Evolutionary conservation across 129 eudicot species (phyloP).

Genomic region (Ambrosia artemisiifolia): DNA sequence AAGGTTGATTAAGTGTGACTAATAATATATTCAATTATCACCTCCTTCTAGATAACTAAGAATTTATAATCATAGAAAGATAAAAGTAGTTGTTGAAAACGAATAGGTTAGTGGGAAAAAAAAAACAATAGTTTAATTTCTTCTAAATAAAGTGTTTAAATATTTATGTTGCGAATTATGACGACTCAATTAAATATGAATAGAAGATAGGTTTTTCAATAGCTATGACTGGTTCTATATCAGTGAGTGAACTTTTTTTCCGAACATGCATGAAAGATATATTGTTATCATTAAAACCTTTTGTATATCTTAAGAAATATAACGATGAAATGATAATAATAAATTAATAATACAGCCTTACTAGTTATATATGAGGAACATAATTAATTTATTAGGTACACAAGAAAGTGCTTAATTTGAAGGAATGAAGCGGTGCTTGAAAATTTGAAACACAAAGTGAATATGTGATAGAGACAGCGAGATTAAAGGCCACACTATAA

Average conservation of each 20-base stretch:
- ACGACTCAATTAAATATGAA: too few species aligned
- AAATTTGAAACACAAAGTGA: conserved; percentile 3
- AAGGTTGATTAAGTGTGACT: conserved; percentile 11
- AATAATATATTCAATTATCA: neutral
- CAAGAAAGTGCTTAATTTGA: neutral
- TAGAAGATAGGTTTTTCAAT: too few species aligned
- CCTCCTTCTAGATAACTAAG: conserved; percentile 18
- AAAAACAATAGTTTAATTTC: neutral
- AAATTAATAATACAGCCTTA: too few species aligned
- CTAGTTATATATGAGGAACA: too few species aligned
- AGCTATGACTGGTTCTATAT: too few species aligned
- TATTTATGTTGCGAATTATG: too few species aligned
- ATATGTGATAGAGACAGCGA: neutral
- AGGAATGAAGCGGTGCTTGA: conserved; percentile 5
- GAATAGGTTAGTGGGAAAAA: neutral
- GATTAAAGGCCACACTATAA: neutral
- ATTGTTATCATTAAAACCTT: too few species aligned
- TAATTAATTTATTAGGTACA: neutral
- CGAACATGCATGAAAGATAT: too few species aligned
- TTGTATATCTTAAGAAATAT: too few species aligned
- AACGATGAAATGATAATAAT: too few species aligned
- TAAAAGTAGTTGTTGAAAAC: neutral
- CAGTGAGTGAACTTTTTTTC: too few species aligned
- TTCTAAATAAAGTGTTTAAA: too few species aligned
- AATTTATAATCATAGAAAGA: neutral